Base-by-base conservation (phyloP, 148 eudicot species). In the Vaccinium corymbosum region DNA sequence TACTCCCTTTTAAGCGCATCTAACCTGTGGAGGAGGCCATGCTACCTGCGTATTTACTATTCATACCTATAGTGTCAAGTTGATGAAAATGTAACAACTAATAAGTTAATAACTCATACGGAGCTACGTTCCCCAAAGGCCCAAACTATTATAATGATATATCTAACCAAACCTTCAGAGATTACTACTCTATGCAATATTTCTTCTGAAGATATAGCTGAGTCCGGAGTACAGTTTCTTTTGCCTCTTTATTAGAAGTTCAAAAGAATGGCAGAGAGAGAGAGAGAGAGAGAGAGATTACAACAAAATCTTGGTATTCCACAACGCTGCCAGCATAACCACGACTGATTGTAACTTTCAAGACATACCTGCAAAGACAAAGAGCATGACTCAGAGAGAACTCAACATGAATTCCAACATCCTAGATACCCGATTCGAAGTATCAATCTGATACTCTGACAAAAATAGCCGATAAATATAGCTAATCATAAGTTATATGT, bases 261-360 rank as follows among this genome's bases (percentile, higher is more conserved):
- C 17, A 80, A 3, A 80, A 57, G 25, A 20, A 80, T 42, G 32
- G 71, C 22, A 46, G n/a, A 55, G 22, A 32, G n/a, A 79, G 48
- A 8, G n/a, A 55, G 48, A 8, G n/a, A 55, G 20, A 78, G 52
- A 80, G 61, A 79, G 52, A 59, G 82, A 59, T 80, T 80, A 80
- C 82, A 19, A 59, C 72, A 80, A 80, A 80, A 80, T 80, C 82
- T 9, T 80, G 82, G 72, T 59, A 80, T 80, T 97, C 93, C 82
- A 90, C 83, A 49, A 97, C 93, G 90, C 97, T 97, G 81, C 98
- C 98, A 86, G 92, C 97, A 89, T 97, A 97, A 73, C 98, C 97
- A 52, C 98, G 98, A 83, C 88, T 92, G 85, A 97, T 92, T 35
- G 99, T 94, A 83, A 97, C 97, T 88, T 94, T 97, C 57, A 97